Evolutionary conservation across 176 grass and related monocot species (phyloP), one percentile per base, ranked within the genome.

Genomic region (Secale cereale): DNA sequence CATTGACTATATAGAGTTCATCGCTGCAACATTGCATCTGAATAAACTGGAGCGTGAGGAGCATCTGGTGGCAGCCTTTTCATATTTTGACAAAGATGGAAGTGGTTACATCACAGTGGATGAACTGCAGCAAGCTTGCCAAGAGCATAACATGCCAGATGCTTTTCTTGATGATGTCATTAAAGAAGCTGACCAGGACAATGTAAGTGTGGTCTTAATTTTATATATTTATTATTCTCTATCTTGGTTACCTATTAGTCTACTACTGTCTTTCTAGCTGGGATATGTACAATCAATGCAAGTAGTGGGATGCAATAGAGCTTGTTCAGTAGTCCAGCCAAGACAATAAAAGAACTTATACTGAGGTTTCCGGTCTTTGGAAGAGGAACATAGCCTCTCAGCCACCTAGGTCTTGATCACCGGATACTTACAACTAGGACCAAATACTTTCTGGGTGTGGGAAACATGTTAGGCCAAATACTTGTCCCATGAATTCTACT

Each of bases 21-120:
- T 99, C 76, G 97, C 97, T 91, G 97, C 97, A 79, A 99, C 97
- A 13, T 76, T 99, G 75, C 97, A 99, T 92, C 93, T 99, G 67
- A 99, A 99, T 84, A 99, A 99, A 67, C 80, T 99, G 74, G 97
- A 96, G 43, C 92, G 97, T 3, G 97, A 99, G 85, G 97, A 99
- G 77, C 93, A 99, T 88, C 87, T 99, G 3, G 86, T 99, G 50
- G 97, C 91, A 59, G 97, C 97, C 27, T 99, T 99, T 91, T 31
- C 90, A 82, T 99, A 99, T 85, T 99, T 99, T 66, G 97, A 99
- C 82, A 99, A 99, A 88, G 97, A 99, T 88, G 90, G 90, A 63
- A 99, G 97, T 79, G 97, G 97, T 60, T 99, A 96, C 69, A 99
- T 99, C 61, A 99, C 97, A 72, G 93, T 99, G 60, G 97, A 99